Base-by-base conservation (phyloP, 2,329 filamentous ascomycete species). In the Botrytis aclada region DNA sequence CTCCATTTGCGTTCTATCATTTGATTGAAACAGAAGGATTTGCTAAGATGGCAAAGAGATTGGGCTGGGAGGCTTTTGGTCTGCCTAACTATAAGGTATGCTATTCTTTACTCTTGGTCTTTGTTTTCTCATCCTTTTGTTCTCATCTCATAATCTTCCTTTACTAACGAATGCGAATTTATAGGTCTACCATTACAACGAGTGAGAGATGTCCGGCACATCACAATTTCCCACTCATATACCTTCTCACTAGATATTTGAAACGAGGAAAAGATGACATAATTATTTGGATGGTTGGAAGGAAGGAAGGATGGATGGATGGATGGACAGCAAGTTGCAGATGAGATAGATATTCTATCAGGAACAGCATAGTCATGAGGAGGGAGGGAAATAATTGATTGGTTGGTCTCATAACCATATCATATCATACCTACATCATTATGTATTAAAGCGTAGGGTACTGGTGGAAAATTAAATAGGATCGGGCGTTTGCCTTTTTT, bases 11-110 rank as follows among this genome's bases (percentile, higher is more conserved):
- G 4, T 99, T 99, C 81, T 98, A 98, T 81, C 92, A 99, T 82
- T 86, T 99, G 74, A 97, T 99, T 74, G 96, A 99, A 85, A 98
- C 96, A 0, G 96, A 99, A 81, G 96, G 96, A 0, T 99, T 99
- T 80, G 95, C 96, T 29, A 97, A 95, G 84, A 99, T 99, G 96
- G 95, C 95, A 20, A 92, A 89, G 81, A 87, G 96, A 76, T 83
- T 99, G 80, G 94, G 94, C 66, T 98, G 94, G 90, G 87, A 91
- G 75, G 88, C 93, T 73, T 94, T 88, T 77, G 96, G 96, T n/a
- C 84, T 98, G 80, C 96, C 96, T 60, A 97, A 98, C 84, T 99
- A 99, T 84, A 95, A 95, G 87, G 96, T 98, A 61, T 56, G 29
- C 39, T 29, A 54, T 16, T 1, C 18, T 12, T 12, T 14, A 14